Percentiles rank a stretch among this genome's conserved stretches.
Conservation (phyloP, 164 flowering plant genomes). For the Vitis vinifera region DNA sequence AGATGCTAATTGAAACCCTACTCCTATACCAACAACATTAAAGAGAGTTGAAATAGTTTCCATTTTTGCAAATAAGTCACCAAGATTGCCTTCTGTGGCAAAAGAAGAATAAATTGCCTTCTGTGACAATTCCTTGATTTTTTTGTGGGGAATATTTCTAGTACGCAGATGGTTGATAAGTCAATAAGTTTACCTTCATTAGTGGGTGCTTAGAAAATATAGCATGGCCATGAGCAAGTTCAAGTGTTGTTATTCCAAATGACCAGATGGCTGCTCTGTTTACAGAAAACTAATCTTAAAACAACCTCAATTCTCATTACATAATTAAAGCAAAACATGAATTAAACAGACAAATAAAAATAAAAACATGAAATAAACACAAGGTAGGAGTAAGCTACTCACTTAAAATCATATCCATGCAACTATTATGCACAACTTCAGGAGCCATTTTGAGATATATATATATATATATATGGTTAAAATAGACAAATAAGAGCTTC, state of each 20-base stretch:
- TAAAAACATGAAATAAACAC: neutral
- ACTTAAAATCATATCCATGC: constrained; percentile 98
- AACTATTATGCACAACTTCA: constrained; percentile 94
- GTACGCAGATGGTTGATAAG: neutral
- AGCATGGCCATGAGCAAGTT: constrained; percentile 99
- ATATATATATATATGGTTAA: constrained; percentile 1
- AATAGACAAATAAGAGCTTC: neutral
- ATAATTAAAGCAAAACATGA: neutral
- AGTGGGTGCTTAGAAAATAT: constrained; percentile 99
- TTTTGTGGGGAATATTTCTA: too few species aligned
- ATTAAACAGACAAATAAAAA: neutral
- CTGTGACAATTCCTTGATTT: too few species aligned
- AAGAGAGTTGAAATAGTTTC: too few species aligned
- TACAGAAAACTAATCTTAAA: constrained; percentile 9
- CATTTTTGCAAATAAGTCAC: too few species aligned
- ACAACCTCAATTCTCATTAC: too few species aligned
- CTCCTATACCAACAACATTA: too few species aligned
- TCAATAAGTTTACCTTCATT: constrained; percentile 68
- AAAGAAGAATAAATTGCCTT: too few species aligned
- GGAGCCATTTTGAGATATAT: constrained; percentile 83
- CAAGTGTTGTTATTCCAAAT: constrained; percentile 96
- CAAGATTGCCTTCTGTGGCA: too few species aligned
- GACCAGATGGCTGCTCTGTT: constrained; percentile 99
- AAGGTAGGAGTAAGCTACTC: constrained; percentile 24
- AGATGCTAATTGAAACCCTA: too few species aligned